Conservation (phyloP, 345 rosid genomes). For the Ceriops decandra region DNA sequence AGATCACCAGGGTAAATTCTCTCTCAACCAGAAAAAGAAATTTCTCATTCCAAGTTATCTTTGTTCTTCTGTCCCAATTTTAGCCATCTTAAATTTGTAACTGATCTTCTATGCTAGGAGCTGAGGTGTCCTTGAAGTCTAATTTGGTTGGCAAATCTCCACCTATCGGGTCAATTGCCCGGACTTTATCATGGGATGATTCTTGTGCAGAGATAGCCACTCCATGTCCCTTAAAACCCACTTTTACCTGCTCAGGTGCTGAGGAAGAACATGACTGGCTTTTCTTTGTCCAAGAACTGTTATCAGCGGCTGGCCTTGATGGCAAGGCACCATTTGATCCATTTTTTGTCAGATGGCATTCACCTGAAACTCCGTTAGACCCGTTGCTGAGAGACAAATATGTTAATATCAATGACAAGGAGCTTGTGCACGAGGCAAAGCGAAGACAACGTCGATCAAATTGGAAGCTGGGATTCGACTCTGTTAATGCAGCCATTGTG, state of each 20-base stretch:
- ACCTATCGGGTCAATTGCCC: conserved; percentile 59
- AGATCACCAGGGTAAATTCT: conserved; percentile 37
- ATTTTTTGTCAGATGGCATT: conserved; percentile 54
- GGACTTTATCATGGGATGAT: conserved; percentile 59
- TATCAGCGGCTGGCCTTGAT: conserved; percentile 54
- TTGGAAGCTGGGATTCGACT: conserved; percentile 66
- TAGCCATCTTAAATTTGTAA: not conserved
- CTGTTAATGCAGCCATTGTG: conserved; percentile 55
- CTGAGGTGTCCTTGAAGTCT: conserved; percentile 41
- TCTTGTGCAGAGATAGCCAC: conserved; percentile 37
- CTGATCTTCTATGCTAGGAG: conserved; percentile 35
- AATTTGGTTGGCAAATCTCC: conserved; percentile 82
- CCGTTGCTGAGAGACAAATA: conserved; percentile 61
- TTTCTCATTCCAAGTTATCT: not conserved
- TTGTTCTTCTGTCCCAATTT: not conserved
- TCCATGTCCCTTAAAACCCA: conserved; percentile 33
- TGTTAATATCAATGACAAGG: conserved; percentile 40
- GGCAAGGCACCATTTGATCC: conserved; percentile 34
- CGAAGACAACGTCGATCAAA: conserved; percentile 60
- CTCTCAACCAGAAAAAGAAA: not conserved
- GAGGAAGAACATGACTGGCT: conserved; percentile 63
- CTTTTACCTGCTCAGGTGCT: conserved; percentile 22
- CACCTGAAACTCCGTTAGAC: conserved; percentile 71
- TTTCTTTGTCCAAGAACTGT: conserved; percentile 44
- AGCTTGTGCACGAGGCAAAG: conserved; percentile 60